Evolutionary conservation across 176 grass and related monocot species (phyloP), one percentile per base, ranked within the genome.

Genomic region (Avena eriantha): DNA sequence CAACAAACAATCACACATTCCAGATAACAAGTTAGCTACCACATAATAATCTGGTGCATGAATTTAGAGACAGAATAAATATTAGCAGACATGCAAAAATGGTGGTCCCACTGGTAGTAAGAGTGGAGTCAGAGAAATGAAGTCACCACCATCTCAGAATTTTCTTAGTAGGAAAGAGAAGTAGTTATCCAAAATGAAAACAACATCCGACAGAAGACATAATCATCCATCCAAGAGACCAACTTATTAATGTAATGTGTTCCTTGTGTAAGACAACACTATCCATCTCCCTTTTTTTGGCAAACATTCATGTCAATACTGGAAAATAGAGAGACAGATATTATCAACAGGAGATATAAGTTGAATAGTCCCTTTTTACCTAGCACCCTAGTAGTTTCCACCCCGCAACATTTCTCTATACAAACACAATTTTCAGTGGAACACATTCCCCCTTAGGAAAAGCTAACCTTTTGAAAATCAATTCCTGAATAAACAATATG

Each of bases 401-500:
- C 31, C 29, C 19, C 48, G 12, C 8, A 10, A 31, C 4, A 61
- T 29, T 18, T 54, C 77, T 19, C 17, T 78, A 46, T 29, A 60
- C 22, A 61, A 61, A 53, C 31, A 86, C 11, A 53, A 61, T 63
- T 79, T 66, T 56, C 19, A 53, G 14, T 36, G 16, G 82, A 90
- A 53, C 24, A 83, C 14, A 23, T 29, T 33, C 9, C 18, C 8
- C 24, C 79, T 80, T 43, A 67, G 33, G 59, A 41, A 86, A 39
- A 86, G 26, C 73, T 81, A 67, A 99, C 97, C 94, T 99, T 99
- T 85, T 99, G 97, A 76, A 99, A 99, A 82, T 99, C 94, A 56
- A 99, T 96, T 87, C 97, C 97, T 47, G 80, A 26, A 90, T 99
- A 99, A 86, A 99, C 94, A 78, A 99, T 99, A 83, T 99, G 97